Evolutionary conservation across 768 basidiomycete genomes (phyloP).

Genomic region (Lentinula sp.): DNA sequence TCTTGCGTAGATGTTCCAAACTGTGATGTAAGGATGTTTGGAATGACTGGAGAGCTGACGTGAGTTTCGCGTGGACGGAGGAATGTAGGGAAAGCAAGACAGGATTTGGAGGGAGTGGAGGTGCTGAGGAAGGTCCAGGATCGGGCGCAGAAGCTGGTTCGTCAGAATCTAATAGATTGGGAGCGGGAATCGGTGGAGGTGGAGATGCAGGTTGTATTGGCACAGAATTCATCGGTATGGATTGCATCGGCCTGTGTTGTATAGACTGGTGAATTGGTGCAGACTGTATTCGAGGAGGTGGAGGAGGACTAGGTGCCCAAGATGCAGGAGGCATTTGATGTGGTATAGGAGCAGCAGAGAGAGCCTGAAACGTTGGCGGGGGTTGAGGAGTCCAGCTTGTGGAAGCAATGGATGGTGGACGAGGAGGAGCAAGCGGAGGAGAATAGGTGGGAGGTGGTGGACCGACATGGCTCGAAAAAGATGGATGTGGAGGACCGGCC

Average conservation of each 20-base stretch:
- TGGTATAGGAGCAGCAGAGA: slow-evolving; percentile 21
- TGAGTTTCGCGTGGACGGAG: slow-evolving; percentile 69
- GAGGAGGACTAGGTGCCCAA: slow-evolving; percentile 15
- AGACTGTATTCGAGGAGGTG: slow-evolving; percentile 5
- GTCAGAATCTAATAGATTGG: slow-evolving; percentile 67
- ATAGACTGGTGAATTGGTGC: slow-evolving; percentile 10
- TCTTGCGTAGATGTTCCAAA: slow-evolving; percentile 69
- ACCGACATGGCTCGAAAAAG: slow-evolving; percentile 12
- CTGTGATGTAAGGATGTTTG: slow-evolving; percentile 57
- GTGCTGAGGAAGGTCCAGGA: slow-evolving; percentile 29
- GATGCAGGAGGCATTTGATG: slow-evolving; percentile 15
- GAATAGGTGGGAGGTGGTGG: slow-evolving; percentile 13
- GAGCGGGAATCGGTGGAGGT: slow-evolving; percentile 24
- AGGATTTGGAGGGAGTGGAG: slow-evolving; percentile 85
- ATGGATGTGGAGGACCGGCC: slow-evolving; percentile 18
- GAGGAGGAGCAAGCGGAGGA: slow-evolving; percentile 6
- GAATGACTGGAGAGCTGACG: slow-evolving; percentile 66
- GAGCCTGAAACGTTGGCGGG: slow-evolving; percentile 1
- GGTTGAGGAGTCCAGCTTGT: neutral
- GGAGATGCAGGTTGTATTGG: slow-evolving; percentile 8
- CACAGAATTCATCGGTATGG: slow-evolving; percentile 7
- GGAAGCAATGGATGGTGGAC: neutral
- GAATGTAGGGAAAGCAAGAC: slow-evolving; percentile 79
- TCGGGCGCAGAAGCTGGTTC: slow-evolving; percentile 10
- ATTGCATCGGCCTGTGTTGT: neutral